Percentiles rank a stretch among this genome's conserved stretches.
These are phyloP conservation scores for Herpetomonas tarakana DNA, from an alignment of 208 protist genomes.

Conservation along the genomic window DNA sequence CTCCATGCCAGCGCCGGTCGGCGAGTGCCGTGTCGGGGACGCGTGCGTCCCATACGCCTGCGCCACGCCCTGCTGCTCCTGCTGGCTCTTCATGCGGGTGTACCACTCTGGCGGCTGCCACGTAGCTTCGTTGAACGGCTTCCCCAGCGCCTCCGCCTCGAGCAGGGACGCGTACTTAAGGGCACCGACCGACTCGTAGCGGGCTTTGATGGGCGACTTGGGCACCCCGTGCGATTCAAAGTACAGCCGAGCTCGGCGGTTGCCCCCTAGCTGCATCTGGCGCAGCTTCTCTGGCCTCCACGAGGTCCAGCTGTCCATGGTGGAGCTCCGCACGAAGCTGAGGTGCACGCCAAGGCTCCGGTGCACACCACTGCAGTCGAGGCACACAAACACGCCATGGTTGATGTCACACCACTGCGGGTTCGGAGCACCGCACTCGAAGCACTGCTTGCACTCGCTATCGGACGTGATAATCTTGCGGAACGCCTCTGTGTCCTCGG, in stretches of 20 bases:
- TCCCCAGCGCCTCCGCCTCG: constrained; percentile 65
- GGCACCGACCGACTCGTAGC: constrained; percentile 77
- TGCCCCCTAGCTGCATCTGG: constrained; percentile 89
- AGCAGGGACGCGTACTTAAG: constrained; percentile 84
- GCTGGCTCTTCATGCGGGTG: constrained; percentile 28
- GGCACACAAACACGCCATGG: constrained; percentile 89
- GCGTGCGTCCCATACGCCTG: neutral
- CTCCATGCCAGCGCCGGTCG: neutral
- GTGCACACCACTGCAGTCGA: constrained; percentile 91
- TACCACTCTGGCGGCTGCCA: constrained; percentile 87
- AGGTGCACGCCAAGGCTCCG: constrained; percentile 93
- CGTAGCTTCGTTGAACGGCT: constrained; percentile 63
- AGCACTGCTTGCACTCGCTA: constrained; percentile 80
- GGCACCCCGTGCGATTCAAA: constrained; percentile 77
- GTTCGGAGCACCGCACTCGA: constrained; percentile 85
- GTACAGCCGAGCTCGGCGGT: constrained; percentile 84
- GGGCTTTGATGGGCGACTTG: constrained; percentile 46
- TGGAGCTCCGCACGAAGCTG: constrained; percentile 91
- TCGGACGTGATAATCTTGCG: constrained; percentile 61
- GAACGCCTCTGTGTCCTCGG: constrained; percentile 65
- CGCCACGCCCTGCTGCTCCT: neutral
- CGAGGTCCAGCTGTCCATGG: constrained; percentile 91
- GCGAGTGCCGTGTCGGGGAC: neutral
- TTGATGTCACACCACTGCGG: constrained; percentile 92
- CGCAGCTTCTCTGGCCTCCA: constrained; percentile 89